Evolutionary conservation across 2,329 filamentous ascomycete species (phyloP).

Genomic region (Didymella glomerata): DNA sequence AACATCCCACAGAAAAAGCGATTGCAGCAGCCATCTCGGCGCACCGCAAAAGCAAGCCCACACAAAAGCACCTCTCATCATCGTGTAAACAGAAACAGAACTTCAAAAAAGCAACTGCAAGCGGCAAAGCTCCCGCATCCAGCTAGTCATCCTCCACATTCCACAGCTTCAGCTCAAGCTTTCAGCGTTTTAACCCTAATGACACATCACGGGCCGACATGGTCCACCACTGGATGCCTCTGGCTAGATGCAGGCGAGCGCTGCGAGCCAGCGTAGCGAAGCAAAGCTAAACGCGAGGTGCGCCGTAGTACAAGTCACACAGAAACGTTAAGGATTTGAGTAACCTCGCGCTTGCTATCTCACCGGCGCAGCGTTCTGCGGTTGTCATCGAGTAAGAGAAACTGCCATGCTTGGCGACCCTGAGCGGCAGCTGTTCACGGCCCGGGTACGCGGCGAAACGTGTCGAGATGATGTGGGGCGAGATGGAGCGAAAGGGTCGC

Average conservation of each 20-base stretch:
- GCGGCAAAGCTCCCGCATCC: constrained; percentile 13
- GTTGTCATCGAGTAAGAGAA: constrained; percentile 22
- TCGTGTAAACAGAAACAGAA: constrained; percentile 10
- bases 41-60: constrained; percentile 10
- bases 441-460: constrained; percentile 12
- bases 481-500: not conserved
- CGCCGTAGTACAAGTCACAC: not conserved
- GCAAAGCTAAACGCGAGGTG: not conserved
- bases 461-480: constrained; percentile 13
- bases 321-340: constrained; percentile 23
- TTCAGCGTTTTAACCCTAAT: not conserved
- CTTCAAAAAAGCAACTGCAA: constrained; percentile 16
- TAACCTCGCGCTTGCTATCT: constrained; percentile 11
- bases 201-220: constrained; percentile 9
- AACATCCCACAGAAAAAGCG: constrained; percentile 10
- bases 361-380: constrained; percentile 1
- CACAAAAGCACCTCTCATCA: not conserved
- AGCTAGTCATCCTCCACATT: constrained; percentile 11
- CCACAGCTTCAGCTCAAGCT: constrained; percentile 4
- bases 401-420: constrained; percentile 1
- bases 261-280: too few species aligned
- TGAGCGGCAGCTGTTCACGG: not conserved
- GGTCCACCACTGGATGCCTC: not conserved
- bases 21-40: not conserved
- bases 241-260: not conserved